Conservation (phyloP, 2,329 filamentous ascomycete genomes). For the Pezicula radicicola region DNA sequence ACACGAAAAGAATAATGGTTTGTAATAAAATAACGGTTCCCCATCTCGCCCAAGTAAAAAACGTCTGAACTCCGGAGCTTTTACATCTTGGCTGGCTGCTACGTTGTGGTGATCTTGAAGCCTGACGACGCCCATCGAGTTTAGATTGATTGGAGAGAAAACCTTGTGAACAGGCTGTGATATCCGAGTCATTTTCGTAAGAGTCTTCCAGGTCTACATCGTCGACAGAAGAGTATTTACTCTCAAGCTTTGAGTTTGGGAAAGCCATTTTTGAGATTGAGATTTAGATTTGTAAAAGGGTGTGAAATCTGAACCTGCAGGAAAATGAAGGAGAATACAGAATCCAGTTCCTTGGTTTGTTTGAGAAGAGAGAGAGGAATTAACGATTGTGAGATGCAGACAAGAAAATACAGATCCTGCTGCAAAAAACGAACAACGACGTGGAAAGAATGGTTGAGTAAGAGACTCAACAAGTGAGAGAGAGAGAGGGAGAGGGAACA, state of each 20-base stretch:
- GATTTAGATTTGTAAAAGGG: no score
- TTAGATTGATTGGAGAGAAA: constrained; percentile 12
- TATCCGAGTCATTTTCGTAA: not conserved
- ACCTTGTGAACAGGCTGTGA: constrained; percentile 4
- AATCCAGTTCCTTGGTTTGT: no score
- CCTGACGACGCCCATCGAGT: not conserved
- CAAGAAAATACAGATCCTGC: no score
- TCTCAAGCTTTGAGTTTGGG: not conserved
- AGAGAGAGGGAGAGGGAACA: no score
- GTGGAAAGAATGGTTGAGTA: no score
- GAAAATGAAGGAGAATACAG: no score
- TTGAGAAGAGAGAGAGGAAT: no score
- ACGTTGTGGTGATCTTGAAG: constrained; percentile 3
- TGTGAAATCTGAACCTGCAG: no score
- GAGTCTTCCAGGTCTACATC: not conserved
- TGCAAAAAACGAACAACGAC: no score
- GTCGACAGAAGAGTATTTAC: not conserved
- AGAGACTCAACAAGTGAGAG: no score
- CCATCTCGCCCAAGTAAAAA: constrained; percentile 27
- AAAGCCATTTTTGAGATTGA: not conserved
- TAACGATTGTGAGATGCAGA: no score
- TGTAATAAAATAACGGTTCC: constrained; percentile 22
- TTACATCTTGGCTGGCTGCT: constrained; percentile 5
- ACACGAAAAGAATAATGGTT: constrained; percentile 22
- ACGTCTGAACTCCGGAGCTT: constrained; percentile 2